phyloP scores from a whole-genome alignment of 148 eudicot genomes.

The Agrostemma githago region DNA sequence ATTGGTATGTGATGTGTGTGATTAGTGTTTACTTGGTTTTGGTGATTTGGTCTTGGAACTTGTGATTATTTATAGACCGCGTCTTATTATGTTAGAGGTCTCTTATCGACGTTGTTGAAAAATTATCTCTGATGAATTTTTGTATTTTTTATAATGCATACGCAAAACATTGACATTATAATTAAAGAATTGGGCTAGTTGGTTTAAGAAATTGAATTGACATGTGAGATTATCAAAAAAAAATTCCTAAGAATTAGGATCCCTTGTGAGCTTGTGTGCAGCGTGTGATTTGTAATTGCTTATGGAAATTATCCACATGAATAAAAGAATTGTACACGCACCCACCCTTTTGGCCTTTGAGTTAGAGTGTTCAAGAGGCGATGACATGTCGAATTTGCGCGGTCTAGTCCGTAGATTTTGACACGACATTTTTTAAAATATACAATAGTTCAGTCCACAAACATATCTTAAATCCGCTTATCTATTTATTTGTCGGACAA shows the following conservation, averaged over 20 bases:
- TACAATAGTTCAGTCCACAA: too few relatives aligned
- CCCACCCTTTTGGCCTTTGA: neutral
- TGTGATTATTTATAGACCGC: neutral
- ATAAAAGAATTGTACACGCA: conserved; percentile 9
- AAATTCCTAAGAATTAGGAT: conserved; percentile 5
- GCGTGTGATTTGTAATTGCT: neutral
- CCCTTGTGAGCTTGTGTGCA: conserved; percentile 5
- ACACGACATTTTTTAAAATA: too few relatives aligned
- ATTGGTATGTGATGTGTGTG: neutral
- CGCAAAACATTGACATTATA: neutral
- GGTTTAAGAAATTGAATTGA: neutral
- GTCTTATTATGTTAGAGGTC: too few relatives aligned
- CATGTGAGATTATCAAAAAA: neutral
- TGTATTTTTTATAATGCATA: neutral
- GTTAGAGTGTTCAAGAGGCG: too few relatives aligned
- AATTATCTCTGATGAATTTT: too few relatives aligned
- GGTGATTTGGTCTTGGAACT: conserved; percentile 4
- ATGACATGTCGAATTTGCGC: too few relatives aligned
- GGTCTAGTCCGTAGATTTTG: too few relatives aligned
- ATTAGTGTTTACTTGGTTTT: conserved; percentile 1
- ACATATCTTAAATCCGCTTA: too few relatives aligned
- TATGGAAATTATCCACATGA: neutral
- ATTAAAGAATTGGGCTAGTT: neutral
- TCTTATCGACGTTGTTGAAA: too few relatives aligned
- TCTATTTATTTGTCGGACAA: too few relatives aligned